Conservation (phyloP, 148 eudicot species). For the Camellia japonica region DNA sequence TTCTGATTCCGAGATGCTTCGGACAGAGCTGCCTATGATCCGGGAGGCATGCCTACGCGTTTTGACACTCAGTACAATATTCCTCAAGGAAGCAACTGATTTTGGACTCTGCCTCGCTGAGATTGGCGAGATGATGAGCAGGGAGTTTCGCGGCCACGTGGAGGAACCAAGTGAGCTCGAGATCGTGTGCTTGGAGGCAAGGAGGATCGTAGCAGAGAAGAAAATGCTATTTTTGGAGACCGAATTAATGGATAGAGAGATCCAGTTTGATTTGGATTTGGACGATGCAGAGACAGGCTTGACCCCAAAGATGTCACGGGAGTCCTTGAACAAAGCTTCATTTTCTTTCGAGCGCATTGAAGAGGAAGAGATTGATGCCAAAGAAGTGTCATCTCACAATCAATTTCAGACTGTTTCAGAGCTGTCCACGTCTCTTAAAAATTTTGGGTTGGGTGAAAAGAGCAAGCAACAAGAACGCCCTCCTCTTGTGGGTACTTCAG, state of each 20-base stretch:
- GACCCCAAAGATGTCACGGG: background rate
- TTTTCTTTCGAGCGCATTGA: background rate
- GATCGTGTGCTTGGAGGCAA: slow-evolving; percentile 25
- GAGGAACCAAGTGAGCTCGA: slow-evolving; percentile 40
- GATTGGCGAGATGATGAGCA: slow-evolving; percentile 35
- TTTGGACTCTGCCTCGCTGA: slow-evolving; percentile 36
- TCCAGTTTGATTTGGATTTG: slow-evolving; percentile 19
- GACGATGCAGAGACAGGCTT: background rate
- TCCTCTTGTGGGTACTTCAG: slow-evolving; percentile 9
- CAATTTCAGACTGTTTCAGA: background rate
- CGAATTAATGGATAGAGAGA: slow-evolving; percentile 4
- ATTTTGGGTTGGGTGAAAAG: slow-evolving; percentile 13
- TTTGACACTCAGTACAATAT: slow-evolving; percentile 28
- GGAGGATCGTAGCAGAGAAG: slow-evolving; percentile 14
- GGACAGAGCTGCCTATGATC: slow-evolving; percentile 33
- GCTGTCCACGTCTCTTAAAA: slow-evolving; percentile 20
- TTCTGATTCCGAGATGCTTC: slow-evolving; percentile 30
- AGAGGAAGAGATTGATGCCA: slow-evolving; percentile 4
- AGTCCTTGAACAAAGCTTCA: background rate
- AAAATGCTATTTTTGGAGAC: slow-evolving; percentile 7
- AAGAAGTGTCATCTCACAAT: background rate
- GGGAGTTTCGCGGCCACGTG: slow-evolving; percentile 25
- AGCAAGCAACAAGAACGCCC: slow-evolving; percentile 9
- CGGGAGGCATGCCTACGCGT: slow-evolving; percentile 38
- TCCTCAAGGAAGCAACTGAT: slow-evolving; percentile 33